Conservation (phyloP, 2,329 filamentous ascomycete genomes). For the Beauveria pseudobassiana region DNA sequence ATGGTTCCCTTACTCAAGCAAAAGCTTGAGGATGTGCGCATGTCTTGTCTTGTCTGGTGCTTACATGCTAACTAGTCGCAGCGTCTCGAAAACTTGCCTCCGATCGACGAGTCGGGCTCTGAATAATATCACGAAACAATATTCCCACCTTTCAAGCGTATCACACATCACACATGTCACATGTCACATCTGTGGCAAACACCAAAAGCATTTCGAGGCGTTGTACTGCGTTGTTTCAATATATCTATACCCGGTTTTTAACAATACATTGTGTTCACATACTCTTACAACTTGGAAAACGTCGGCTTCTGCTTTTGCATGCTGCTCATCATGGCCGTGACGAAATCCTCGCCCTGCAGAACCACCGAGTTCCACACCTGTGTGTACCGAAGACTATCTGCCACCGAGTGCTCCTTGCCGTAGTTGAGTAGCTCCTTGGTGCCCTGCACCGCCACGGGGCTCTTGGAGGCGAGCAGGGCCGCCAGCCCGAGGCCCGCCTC, state of each 20-base stretch:
- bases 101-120: constrained; percentile 45
- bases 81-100: constrained; percentile 45
- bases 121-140: constrained; percentile 20
- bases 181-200: background rate
- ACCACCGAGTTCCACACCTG: constrained; percentile 80
- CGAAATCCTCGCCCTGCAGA: constrained; percentile 72
- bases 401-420: constrained; percentile 67
- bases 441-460: constrained; percentile 77
- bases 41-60: background rate
- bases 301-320: constrained; percentile 70
- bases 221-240: background rate
- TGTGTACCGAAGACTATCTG: constrained; percentile 77
- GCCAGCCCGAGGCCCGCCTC: constrained; percentile 57
- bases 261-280: background rate
- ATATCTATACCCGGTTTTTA: background rate
- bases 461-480: constrained; percentile 64
- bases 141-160: background rate
- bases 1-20: constrained; percentile 62
- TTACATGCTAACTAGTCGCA: constrained; percentile 17
- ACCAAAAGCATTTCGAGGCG: background rate
- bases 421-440: constrained; percentile 85
- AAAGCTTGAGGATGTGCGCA: constrained; percentile 57
- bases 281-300: constrained; percentile 70
- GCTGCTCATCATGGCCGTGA: constrained; percentile 65
- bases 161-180: constrained; percentile 2